These are phyloP conservation scores for Phytophthora pseudosyringae DNA, from an alignment of 352 stramenopile species.

Conservation along the genomic window DNA sequence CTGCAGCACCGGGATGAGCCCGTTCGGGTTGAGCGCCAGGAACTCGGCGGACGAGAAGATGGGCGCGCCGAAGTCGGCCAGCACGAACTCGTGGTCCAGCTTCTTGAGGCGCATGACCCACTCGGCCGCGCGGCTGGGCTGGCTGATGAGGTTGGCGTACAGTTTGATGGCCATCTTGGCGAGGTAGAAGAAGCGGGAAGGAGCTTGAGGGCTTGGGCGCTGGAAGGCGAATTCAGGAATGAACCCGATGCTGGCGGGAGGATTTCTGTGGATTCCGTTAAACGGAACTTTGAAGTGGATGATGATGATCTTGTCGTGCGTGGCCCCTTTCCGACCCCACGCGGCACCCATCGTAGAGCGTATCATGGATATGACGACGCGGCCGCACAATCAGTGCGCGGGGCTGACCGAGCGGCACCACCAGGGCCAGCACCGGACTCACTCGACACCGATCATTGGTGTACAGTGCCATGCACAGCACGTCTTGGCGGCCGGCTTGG, in stretches of 20 bases:
- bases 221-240: conserved; percentile 24
- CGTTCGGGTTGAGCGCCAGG: conserved; percentile 47
- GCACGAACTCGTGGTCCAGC: conserved; percentile 43
- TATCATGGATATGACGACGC: background rate
- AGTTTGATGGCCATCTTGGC: conserved; percentile 45
- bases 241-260: conserved; percentile 1
- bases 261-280: conserved; percentile 3
- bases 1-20: conserved; percentile 44
- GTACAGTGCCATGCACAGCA: too few species aligned
- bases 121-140: conserved; percentile 40
- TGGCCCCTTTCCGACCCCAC: conserved; percentile 12
- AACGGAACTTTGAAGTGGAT: conserved; percentile 10
- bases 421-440: background rate
- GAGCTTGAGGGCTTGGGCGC: conserved; percentile 9
- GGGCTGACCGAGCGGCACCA: background rate
- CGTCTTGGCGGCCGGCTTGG: background rate
- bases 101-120: conserved; percentile 53
- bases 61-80: conserved; percentile 35
- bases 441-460: background rate
- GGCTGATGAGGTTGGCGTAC: conserved; percentile 54
- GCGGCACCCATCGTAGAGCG: background rate
- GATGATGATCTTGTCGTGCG: background rate
- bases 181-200: background rate
- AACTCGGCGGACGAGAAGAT: conserved; percentile 49
- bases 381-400: background rate